Evolutionary conservation across 179 eudicot species (phyloP).

Genomic region (Carnegiea gigantea): DNA sequence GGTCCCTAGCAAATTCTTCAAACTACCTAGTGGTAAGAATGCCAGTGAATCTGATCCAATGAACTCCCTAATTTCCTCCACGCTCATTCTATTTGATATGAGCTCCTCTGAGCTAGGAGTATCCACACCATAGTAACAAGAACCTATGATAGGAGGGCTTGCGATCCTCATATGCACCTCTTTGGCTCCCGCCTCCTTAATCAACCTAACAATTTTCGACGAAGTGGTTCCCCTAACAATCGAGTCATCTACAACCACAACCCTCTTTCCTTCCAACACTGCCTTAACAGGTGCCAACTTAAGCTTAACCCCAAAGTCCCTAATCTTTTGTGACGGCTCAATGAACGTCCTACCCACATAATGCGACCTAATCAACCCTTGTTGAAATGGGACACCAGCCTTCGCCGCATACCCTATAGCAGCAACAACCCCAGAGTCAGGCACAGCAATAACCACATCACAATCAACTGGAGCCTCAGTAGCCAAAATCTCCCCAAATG

Average conservation of each 20-base stretch:
- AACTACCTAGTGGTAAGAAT: not conserved
- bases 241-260: constrained; percentile 8
- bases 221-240: constrained; percentile 7
- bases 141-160: constrained; percentile 4
- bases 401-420: constrained; percentile 81
- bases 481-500: constrained; percentile 65
- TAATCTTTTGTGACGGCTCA: constrained; percentile 12
- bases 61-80: constrained; percentile 6
- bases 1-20: not conserved
- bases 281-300: constrained; percentile 8
- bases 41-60: constrained; percentile 5
- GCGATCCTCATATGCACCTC: constrained; percentile 10
- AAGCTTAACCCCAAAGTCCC: constrained; percentile 11
- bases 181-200: constrained; percentile 4
- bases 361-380: constrained; percentile 79
- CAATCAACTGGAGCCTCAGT: constrained; percentile 63
- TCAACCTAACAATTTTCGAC: constrained; percentile 3
- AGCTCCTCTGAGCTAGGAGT: constrained; percentile 12
- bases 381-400: constrained; percentile 78
- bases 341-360: constrained; percentile 68
- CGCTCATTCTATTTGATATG: constrained; percentile 5
- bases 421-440: constrained; percentile 87
- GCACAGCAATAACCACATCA: constrained; percentile 86
- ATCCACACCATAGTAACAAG: constrained; percentile 9
- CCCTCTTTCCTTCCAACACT: not conserved